A percentile compares a stretch with the other conserved stretches of the same genome.
Evolutionary conservation across 345 rosid species (phyloP).

Genomic region (Rhizophora apiculata): DNA sequence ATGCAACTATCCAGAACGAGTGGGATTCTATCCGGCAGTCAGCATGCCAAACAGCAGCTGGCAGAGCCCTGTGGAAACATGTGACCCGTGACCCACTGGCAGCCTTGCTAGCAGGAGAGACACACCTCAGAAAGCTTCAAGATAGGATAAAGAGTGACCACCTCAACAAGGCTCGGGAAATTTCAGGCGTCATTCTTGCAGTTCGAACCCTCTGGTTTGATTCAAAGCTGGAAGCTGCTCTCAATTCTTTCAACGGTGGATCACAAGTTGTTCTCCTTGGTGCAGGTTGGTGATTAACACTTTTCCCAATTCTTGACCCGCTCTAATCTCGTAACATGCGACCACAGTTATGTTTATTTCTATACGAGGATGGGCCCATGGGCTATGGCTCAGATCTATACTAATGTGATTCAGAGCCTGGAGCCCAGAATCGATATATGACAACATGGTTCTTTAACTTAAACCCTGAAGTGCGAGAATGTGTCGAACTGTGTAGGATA

Average conservation of each 20-base stretch:
- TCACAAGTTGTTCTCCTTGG: slow-evolving; percentile 89
- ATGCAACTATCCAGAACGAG: slow-evolving; percentile 53
- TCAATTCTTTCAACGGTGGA: slow-evolving; percentile 45
- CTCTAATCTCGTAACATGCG: no score
- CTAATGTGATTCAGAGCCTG: no score
- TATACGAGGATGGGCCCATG: no score
- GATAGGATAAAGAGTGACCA: slow-evolving; percentile 75
- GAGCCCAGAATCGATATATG: no score
- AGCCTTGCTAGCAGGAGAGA: slow-evolving; percentile 80
- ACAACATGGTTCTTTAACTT: no score
- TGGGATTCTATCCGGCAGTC: slow-evolving; percentile 71
- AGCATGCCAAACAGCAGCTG: slow-evolving; percentile 91
- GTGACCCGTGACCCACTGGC: slow-evolving; percentile 75
- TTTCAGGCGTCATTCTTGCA: slow-evolving; percentile 85
- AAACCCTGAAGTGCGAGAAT: no score
- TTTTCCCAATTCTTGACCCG: no score
- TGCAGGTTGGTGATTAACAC: slow-evolving; percentile 12
- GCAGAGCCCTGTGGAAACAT: slow-evolving; percentile 93
- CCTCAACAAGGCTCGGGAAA: slow-evolving; percentile 70
- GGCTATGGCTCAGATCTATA: no score
- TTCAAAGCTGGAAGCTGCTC: slow-evolving; percentile 68
- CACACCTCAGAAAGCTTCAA: slow-evolving; percentile 60
- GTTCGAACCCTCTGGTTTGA: slow-evolving; percentile 96
- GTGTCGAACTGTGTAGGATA: no score
- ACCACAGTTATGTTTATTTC: no score